Percentiles rank a stretch among this genome's conserved stretches.
phyloP scores from a whole-genome alignment of 352 stramenopile genomes.

The Globisporangium nunn region DNA sequence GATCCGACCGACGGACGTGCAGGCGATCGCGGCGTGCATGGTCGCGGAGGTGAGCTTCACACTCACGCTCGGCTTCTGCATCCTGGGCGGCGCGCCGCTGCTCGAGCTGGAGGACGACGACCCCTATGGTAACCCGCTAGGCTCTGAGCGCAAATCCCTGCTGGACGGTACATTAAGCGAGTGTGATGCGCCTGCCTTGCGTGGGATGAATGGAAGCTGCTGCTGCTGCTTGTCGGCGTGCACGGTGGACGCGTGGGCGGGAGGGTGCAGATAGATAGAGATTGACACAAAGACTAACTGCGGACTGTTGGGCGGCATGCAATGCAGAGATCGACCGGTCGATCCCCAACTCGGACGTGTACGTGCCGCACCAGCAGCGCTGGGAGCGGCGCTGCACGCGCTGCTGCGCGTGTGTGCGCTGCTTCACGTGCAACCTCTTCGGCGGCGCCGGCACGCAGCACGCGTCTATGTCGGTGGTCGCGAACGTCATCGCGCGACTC shows the following conservation, averaged over 20 bases:
- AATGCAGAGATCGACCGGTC: slow-evolving; percentile 37
- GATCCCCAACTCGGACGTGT: slow-evolving; percentile 72
- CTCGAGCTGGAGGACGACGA: slow-evolving; percentile 25
- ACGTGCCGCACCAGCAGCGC: slow-evolving; percentile 67
- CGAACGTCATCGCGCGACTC: slow-evolving; percentile 75
- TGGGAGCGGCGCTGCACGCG: slow-evolving; percentile 74
- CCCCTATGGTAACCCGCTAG: slow-evolving; percentile 60
- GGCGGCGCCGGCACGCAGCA: slow-evolving; percentile 75
- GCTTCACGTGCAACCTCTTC: slow-evolving; percentile 85
- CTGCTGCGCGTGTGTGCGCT: slow-evolving; percentile 76
- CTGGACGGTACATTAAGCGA: slow-evolving; percentile 47
- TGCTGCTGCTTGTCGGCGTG: too few species aligned
- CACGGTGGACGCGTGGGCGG: too few species aligned
- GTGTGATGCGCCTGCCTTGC: slow-evolving; percentile 3
- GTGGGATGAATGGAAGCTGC: not conserved
- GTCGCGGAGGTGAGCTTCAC: slow-evolving; percentile 71
- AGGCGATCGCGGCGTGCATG: slow-evolving; percentile 51
- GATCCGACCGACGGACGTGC: not conserved
- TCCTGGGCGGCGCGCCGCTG: slow-evolving; percentile 35
- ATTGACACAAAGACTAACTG: too few species aligned
- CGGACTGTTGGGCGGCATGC: not conserved
- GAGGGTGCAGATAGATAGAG: too few species aligned
- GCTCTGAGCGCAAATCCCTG: slow-evolving; percentile 70
- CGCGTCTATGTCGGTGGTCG: slow-evolving; percentile 85
- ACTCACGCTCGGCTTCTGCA: slow-evolving; percentile 59